These are phyloP conservation scores for Aspergillus ustus DNA, from an alignment of 2,329 filamentous ascomycete species.

Conservation along the genomic window DNA sequence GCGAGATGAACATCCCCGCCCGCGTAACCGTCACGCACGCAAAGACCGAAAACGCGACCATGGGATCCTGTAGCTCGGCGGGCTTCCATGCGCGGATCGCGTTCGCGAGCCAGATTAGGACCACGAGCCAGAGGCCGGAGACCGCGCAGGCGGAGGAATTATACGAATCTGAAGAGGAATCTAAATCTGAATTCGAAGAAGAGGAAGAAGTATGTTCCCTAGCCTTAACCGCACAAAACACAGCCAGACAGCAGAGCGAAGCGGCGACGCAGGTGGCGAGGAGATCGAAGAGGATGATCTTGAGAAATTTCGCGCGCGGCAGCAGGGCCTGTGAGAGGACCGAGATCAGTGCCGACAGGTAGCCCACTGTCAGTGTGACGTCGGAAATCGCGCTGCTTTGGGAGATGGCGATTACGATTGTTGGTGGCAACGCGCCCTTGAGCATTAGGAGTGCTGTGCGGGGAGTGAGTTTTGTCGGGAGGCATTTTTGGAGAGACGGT, in stretches of 20 bases:
- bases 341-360: slow-evolving; percentile 68
- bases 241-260: slow-evolving; percentile 64
- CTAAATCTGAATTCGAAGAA: slow-evolving; percentile 31
- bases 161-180: slow-evolving; percentile 53
- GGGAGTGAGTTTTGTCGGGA: no score
- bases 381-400: slow-evolving; percentile 60
- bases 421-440: slow-evolving; percentile 62
- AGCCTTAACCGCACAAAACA: slow-evolving; percentile 69
- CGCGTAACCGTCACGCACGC: slow-evolving; percentile 63
- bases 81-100: slow-evolving; percentile 66
- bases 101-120: slow-evolving; percentile 69
- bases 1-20: slow-evolving; percentile 55
- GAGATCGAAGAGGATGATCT: slow-evolving; percentile 68
- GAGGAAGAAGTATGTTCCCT: slow-evolving; percentile 59
- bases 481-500: no score
- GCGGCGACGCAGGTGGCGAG: slow-evolving; percentile 60
- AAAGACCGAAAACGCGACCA: slow-evolving; percentile 71
- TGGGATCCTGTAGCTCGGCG: slow-evolving; percentile 64
- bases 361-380: slow-evolving; percentile 49
- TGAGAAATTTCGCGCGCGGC: slow-evolving; percentile 72
- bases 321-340: slow-evolving; percentile 67
- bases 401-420: slow-evolving; percentile 59
- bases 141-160: slow-evolving; percentile 73
- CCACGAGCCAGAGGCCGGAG: slow-evolving; percentile 70
- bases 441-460: slow-evolving; percentile 36